Evolutionary conservation across 2,329 filamentous ascomycete species (phyloP), one percentile per base, ranked within the genome.

Genomic region (Venturia aucupariae): DNA sequence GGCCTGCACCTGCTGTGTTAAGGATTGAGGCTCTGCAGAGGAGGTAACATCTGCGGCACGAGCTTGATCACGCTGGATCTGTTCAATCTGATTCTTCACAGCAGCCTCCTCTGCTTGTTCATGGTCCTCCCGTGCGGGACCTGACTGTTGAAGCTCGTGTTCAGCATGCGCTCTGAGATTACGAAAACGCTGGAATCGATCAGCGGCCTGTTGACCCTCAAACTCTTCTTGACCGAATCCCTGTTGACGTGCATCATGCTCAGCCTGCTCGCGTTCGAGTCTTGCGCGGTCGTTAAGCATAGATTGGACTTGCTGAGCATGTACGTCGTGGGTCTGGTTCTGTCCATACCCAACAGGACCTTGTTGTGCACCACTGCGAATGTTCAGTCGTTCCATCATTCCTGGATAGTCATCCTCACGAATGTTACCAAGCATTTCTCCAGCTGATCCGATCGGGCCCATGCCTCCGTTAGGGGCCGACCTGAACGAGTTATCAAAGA

Each of bases 1-100:
- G 75, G 92, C 89, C 75, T 92, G 89, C 0, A 94, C 90, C 75
- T 93, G 90, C 73, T 96, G 87, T 4, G 90, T 92, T 64, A 95
- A 78, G 59, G 90, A 85, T n/a, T 57, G 51, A 35, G 51, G 27
- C 81, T 69, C 66, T 15, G 72, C 72, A 39, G 68, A 67, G 7
- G 69, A 15, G 7, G 69, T 5, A 67, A 48, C 22, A 68, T 55
- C 46, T 8, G 30, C 38, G 11, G 41, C 62, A 24, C 72, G 59
- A 24, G 67, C 54, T 42, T 75, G 71, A 35, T 68, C 67, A 24
- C 65, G 66, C 27, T 67, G 65, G 35, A 61, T 68, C 54, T 44
- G 69, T 60, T 55, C 61, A 62, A 35, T 66, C 46, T 17, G 71
- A 72, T 61, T 75, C 75, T 62, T 72, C 72, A 57, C 74, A 75